Evolutionary conservation across 2,329 filamentous ascomycete species (phyloP).

Genomic region (Elsinoe fawcettii): DNA sequence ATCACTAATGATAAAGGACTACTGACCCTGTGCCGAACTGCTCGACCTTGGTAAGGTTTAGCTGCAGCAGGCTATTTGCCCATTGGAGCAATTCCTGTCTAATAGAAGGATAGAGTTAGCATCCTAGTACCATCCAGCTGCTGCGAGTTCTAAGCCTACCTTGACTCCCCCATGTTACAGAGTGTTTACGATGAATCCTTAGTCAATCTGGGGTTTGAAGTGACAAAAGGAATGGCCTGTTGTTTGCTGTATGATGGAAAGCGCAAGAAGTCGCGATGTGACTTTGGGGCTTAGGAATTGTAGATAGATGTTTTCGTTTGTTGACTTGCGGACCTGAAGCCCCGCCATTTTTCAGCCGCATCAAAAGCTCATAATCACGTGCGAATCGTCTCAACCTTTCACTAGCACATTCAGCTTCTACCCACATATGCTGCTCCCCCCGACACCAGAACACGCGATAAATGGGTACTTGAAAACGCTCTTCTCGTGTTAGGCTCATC

Average conservation of each 20-base stretch:
- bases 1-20: constrained; percentile 1
- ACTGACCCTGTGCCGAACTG: constrained; percentile 95
- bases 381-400: neutral
- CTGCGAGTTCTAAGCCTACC: constrained; percentile 15
- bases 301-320: constrained; percentile 10
- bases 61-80: constrained; percentile 94
- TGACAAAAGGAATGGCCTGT: neutral
- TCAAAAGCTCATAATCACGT: neutral
- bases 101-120: constrained; percentile 16
- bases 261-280: neutral
- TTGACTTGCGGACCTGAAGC: neutral
- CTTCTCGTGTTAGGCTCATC: too few species aligned
- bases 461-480: too few species aligned
- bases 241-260: neutral
- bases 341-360: constrained; percentile 9
- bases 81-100: constrained; percentile 96
- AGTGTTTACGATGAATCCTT: neutral
- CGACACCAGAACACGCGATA: too few species aligned
- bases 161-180: constrained; percentile 21
- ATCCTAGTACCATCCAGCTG: neutral
- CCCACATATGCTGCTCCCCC: too few species aligned
- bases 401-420: too few species aligned
- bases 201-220: neutral
- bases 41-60: constrained; percentile 97
- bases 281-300: neutral